A percentile compares a stretch with the other conserved stretches of the same genome.
phyloP scores from a whole-genome alignment of 768 basidiomycete species.

The Mycena vulgaris region DNA sequence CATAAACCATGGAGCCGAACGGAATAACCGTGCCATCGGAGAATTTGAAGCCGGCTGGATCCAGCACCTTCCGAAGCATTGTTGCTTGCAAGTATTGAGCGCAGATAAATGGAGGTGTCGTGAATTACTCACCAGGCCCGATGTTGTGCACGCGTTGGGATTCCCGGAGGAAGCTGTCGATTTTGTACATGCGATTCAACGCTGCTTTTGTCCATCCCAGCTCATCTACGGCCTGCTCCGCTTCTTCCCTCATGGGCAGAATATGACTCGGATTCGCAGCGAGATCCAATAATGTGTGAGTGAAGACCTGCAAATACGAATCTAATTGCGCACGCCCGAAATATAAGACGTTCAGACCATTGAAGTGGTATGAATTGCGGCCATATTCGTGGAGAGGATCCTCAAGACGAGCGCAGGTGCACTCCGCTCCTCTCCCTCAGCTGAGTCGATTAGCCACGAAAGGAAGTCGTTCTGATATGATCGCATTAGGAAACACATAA shows the following conservation, averaged over 20 bases:
- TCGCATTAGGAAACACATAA: no score
- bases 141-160: no score
- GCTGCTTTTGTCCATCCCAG: constrained; percentile 59
- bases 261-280: constrained; percentile 49
- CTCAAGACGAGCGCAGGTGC: constrained; percentile 41
- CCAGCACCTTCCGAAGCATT: constrained; percentile 45
- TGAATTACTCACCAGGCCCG: constrained; percentile 35
- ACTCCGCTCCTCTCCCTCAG: constrained; percentile 41
- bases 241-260: constrained; percentile 51
- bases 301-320: constrained; percentile 38
- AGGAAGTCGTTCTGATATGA: constrained; percentile 36
- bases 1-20: constrained; percentile 42
- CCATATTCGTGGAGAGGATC: constrained; percentile 58
- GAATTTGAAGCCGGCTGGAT: constrained; percentile 48
- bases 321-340: not conserved
- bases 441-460: constrained; percentile 43
- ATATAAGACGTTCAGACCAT: constrained; percentile 44
- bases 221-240: constrained; percentile 44
- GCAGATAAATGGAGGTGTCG: no score
- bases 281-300: constrained; percentile 48
- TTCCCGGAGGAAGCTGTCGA: constrained; percentile 65
- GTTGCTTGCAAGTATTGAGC: constrained; percentile 38
- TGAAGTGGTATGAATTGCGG: constrained; percentile 58
- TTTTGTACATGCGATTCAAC: constrained; percentile 53
- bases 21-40: constrained; percentile 47